A percentile compares a stretch with the other conserved stretches of the same genome.
Evolutionary conservation across 805 yeast species (phyloP).

Genomic region (Suhomyces emberorum): DNA sequence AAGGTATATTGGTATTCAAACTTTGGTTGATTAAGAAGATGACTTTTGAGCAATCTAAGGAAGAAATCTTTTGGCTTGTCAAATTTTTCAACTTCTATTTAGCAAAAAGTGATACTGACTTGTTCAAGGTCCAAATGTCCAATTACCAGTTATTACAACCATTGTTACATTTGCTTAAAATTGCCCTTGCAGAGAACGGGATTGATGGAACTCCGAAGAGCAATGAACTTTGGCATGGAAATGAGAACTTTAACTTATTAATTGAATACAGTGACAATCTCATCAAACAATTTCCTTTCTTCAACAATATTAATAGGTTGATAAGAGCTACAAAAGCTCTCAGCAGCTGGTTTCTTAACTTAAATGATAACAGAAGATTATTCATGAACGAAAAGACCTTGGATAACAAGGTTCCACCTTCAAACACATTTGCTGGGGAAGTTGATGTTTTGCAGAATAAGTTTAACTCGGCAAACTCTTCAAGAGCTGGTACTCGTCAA

Average conservation of each 20-base stretch:
- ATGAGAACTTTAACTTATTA: constrained; percentile 2
- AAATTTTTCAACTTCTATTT: constrained; percentile 13
- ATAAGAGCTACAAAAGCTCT: constrained; percentile 20
- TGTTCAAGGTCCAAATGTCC: constrained; percentile 22
- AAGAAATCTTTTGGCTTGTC: constrained; percentile 17
- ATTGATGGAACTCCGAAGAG: constrained; percentile 10
- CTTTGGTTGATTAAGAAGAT: constrained; percentile 19
- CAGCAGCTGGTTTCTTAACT: constrained; percentile 24
- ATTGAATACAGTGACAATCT: constrained; percentile 19
- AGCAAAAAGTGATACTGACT: constrained; percentile 10
- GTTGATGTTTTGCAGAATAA: constrained; percentile 3
- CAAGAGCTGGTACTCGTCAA: not conserved
- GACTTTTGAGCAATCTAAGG: constrained; percentile 12
- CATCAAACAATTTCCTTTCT: constrained; percentile 23
- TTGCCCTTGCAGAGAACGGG: constrained; percentile 15
- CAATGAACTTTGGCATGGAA: constrained; percentile 4
- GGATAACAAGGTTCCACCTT: not conserved
- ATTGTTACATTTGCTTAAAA: constrained; percentile 27
- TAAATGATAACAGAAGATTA: constrained; percentile 9
- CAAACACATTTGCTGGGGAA: not conserved
- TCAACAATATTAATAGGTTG: constrained; percentile 25
- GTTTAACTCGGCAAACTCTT: not conserved
- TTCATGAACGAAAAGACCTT: constrained; percentile 2
- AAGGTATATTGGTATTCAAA: constrained; percentile 20
- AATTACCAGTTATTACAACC: constrained; percentile 33